Conservation (phyloP, 2,329 filamentous ascomycete species). For the Hymenoscyphus fraxineus region DNA sequence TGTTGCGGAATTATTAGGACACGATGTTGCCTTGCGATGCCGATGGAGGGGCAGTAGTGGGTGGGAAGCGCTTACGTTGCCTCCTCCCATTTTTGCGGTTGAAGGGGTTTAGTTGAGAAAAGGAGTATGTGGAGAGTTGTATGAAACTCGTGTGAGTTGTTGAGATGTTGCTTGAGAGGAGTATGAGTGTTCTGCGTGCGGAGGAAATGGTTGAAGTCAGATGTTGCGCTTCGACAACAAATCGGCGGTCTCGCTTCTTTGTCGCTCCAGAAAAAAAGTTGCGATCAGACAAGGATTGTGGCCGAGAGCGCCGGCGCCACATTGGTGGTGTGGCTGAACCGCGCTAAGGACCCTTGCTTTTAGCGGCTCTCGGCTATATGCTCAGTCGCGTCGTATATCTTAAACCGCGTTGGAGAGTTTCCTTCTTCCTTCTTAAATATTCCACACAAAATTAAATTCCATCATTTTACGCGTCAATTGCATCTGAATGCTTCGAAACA, state of each 20-base stretch:
- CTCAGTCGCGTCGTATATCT: slow-evolving; percentile 9
- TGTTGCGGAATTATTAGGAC: slow-evolving; percentile 28
- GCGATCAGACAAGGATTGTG: neutral
- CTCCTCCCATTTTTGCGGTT: slow-evolving; percentile 20
- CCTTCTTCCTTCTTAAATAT: slow-evolving; percentile 16
- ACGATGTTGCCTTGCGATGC: neutral
- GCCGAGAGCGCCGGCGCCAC: neutral
- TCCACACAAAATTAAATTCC: slow-evolving; percentile 18
- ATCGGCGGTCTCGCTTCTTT: neutral
- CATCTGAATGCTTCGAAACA: slow-evolving; percentile 18
- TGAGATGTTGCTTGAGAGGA: slow-evolving; percentile 6
- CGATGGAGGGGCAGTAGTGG: neutral
- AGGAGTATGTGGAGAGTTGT: neutral
- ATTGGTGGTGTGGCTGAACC: neutral
- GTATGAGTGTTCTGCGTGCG: neutral
- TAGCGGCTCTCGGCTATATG: neutral
- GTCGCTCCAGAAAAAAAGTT: neutral
- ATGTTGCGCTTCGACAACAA: slow-evolving; percentile 1
- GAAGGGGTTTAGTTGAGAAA: slow-evolving; percentile 1
- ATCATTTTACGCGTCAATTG: slow-evolving; percentile 8
- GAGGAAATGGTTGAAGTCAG: slow-evolving; percentile 5
- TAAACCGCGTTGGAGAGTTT: neutral
- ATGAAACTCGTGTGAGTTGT: neutral
- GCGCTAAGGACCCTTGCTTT: neutral
- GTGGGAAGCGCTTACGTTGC: slow-evolving; percentile 24